phyloP scores from a whole-genome alignment of 1,139 yeast species.

The Sugiyamaella xylanicola region DNA sequence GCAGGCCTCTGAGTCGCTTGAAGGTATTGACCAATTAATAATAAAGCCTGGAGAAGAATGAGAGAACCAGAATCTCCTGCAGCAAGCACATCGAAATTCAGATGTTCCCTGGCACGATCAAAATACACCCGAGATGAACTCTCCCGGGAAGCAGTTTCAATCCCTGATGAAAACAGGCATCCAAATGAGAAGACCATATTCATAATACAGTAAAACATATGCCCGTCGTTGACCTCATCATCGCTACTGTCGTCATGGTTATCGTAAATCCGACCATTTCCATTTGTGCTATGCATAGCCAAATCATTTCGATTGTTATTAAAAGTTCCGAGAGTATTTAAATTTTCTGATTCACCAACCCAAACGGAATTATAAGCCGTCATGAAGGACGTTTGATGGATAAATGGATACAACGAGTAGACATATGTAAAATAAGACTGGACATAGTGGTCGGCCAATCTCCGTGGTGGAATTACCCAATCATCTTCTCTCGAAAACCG shows the following conservation, averaged over 20 bases:
- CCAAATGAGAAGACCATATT: conserved; percentile 33
- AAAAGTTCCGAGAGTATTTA: not conserved
- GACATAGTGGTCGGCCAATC: conserved; percentile 27
- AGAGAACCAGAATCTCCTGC: conserved; percentile 26
- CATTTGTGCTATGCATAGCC: no score
- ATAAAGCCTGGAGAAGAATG: conserved; percentile 29
- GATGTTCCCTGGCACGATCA: conserved; percentile 26
- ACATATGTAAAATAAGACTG: conserved; percentile 26
- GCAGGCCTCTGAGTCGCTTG: conserved; percentile 30
- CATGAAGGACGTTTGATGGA: conserved; percentile 29
- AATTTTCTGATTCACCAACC: conserved; percentile 11
- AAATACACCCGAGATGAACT: conserved; percentile 27
- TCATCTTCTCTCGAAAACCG: conserved; percentile 14
- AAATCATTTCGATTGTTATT: conserved; percentile 1
- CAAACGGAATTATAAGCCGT: conserved; percentile 25
- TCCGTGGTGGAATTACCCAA: conserved; percentile 27
- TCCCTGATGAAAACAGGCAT: conserved; percentile 26
- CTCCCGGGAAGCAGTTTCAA: conserved; percentile 17
- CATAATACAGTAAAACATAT: conserved; percentile 29
- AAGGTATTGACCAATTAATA: conserved; percentile 29
- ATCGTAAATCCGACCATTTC: not conserved
- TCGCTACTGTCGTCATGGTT: conserved; percentile 6
- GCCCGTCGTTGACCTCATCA: conserved; percentile 17
- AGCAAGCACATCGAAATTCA: conserved; percentile 26
- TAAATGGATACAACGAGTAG: conserved; percentile 27